Percentiles rank a stretch among this genome's conserved stretches.
phyloP scores from a whole-genome alignment of 176 grass and related monocot species.

The Melocanna baccifera region DNA sequence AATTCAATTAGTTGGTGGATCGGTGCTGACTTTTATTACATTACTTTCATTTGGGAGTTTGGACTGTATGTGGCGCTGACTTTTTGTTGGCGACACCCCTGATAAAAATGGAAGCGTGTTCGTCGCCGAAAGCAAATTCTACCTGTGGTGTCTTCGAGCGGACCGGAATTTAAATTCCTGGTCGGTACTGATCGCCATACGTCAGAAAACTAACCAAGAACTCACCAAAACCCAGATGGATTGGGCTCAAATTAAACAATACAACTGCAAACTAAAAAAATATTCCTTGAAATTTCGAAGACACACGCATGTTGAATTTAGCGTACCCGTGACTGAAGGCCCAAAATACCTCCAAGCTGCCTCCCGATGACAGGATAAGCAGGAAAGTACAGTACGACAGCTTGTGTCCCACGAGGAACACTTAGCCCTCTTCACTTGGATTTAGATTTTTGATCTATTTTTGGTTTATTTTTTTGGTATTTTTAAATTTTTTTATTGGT shows the following conservation, averaged over 20 bases:
- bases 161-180: background rate
- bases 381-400: background rate
- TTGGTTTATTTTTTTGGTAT: too few relatives aligned
- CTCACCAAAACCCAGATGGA: background rate
- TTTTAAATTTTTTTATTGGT: too few relatives aligned
- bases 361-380: background rate
- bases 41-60: background rate
- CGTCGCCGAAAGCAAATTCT: background rate
- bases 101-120: background rate
- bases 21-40: conserved; percentile 11
- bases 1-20: conserved; percentile 31
- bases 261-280: background rate
- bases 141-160: background rate
- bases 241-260: background rate
- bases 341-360: conserved; percentile 33
- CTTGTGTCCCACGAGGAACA: too few relatives aligned
- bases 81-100: background rate
- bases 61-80: background rate
- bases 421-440: too few relatives aligned
- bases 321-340: conserved; percentile 28
- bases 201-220: background rate
- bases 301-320: conserved; percentile 14
- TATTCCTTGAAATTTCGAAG: conserved; percentile 2
- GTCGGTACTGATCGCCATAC: background rate
- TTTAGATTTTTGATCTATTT: too few relatives aligned